phyloP scores from a whole-genome alignment of 306 rosid genomes.

The Cucumis sativus region Cucumber_9930_V3 NC_026657.2:14929501-14930000 shows the following conservation, averaged over 20 bases:
- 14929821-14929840: too few relatives aligned
- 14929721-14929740: not conserved
- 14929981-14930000: not conserved
- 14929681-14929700: not conserved
- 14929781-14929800: slow-evolving; percentile 3
- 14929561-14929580: not conserved
- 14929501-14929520: not conserved
- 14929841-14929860: not conserved
- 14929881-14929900: not conserved
- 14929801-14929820: not conserved
- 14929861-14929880: not conserved
- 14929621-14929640: not conserved
- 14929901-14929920: not conserved
- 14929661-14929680: slow-evolving; percentile 1
- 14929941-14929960: not conserved
- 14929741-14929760: not conserved
- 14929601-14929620: not conserved
- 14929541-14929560: not conserved
- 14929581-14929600: not conserved
- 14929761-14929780: not conserved
- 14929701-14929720: not conserved
- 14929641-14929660: slow-evolving; percentile 9
- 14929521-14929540: not conserved
- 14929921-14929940: not conserved
- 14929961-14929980: not conserved